Base-by-base conservation (phyloP, 2,329 filamentous ascomycete species). In the Teratosphaeria zuluensis region DNA sequence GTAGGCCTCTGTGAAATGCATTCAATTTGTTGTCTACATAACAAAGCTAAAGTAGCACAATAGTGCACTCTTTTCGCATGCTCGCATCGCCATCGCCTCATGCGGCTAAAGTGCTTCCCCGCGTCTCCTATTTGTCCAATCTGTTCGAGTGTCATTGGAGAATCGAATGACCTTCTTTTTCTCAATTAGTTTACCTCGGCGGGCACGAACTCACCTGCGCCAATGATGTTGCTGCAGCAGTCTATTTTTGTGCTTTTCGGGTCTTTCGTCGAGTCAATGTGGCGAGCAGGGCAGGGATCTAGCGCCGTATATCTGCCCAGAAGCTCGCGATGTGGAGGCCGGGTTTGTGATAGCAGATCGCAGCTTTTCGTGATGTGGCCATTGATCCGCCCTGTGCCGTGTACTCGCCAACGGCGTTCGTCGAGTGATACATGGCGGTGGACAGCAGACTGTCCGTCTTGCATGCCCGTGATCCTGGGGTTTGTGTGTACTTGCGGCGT, bases 1-100 rank as follows among this genome's bases (percentile, higher is more conserved):
- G 7, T 59, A 42, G 54, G 54, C 57, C 57, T 56, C 57, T 19
- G 42, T 28, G 2, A 59, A 59, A 21, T 33, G 24, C 35, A 51
- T 55, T 30, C 30, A 14, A 52, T 59, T 56, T 14, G 30, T 54
- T 31, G 32, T 35, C 52, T 51, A 59, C 51, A 42, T 46, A 12
- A 31, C 9, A 48, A 48, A 48, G 42, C 42, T 48, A 48, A 21
- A 48, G 42, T 19, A 48, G 42, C 42, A 48, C 42, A 24, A 3
- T 24, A 6, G 16, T 48, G 42, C 42, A 48, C 19, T 11, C 42
- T 21, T 19, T 19, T 46, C n/a, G 42, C 42, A 19, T 21, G 42
- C n/a, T 21, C 35, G 35, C 5, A 12, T 16, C n/a, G 35, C 35
- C 35, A 16, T 16, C 35, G 12, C 35, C 5, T 42, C 12, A 16